Evolutionary conservation across 352 stramenopile species (phyloP).

Genomic region (Phytopythium delawarense): DNA sequence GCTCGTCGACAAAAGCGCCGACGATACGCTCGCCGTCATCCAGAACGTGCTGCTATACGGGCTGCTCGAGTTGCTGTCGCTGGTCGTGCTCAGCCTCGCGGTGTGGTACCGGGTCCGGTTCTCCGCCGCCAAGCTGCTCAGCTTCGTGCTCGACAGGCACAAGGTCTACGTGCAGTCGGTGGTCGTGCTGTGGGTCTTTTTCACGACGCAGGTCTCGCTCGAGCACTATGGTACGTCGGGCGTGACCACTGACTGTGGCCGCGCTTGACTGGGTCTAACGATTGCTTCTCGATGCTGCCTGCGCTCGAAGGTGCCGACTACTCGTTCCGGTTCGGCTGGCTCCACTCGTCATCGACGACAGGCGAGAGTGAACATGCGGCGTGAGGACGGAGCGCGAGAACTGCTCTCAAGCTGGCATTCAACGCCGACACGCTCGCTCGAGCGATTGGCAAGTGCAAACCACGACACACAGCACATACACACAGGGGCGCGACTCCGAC

Average conservation of each 20-base stretch:
- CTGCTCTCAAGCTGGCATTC: background rate
- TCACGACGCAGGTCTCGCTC: constrained; percentile 15
- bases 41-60: background rate
- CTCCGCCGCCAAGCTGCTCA: background rate
- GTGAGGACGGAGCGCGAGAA: background rate
- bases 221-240: constrained; percentile 19
- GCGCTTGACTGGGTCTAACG: background rate
- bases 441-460: background rate
- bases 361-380: background rate
- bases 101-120: background rate
- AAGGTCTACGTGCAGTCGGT: constrained; percentile 13
- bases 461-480: background rate
- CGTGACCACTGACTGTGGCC: background rate
- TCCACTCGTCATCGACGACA: background rate
- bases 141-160: constrained; percentile 14
- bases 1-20: constrained; percentile 9
- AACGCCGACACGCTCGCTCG: background rate
- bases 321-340: constrained; percentile 1
- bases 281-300: background rate
- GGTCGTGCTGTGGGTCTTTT: constrained; percentile 23
- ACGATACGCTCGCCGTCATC: background rate
- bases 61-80: background rate
- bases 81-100: background rate
- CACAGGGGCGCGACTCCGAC: background rate
- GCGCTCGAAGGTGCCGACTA: background rate